A percentile compares a stretch with the other conserved stretches of the same genome.
phyloP scores from a whole-genome alignment of 495 filamentous ascomycete genomes.

The Aspergillus funiculosus region DNA sequence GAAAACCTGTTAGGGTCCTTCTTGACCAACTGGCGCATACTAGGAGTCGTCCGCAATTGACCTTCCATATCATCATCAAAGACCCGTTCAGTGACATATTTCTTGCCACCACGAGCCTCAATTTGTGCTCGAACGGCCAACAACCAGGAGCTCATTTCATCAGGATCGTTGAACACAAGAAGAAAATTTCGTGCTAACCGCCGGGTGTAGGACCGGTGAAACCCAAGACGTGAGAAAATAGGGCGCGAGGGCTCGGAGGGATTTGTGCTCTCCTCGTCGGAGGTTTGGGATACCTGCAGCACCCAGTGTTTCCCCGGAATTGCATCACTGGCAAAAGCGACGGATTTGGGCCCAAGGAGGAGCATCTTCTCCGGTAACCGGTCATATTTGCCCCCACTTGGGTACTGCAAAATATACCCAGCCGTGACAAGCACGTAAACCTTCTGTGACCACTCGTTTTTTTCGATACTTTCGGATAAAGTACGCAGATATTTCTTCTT shows the following conservation, averaged over 20 bases:
- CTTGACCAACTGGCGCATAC: slow-evolving; percentile 33
- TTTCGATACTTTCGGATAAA: slow-evolving; percentile 54
- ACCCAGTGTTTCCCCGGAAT: slow-evolving; percentile 93
- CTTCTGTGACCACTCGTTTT: slow-evolving; percentile 75
- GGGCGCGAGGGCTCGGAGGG: slow-evolving; percentile 49
- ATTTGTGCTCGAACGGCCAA: slow-evolving; percentile 60
- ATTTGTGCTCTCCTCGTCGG: slow-evolving; percentile 55
- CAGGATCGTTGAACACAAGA: slow-evolving; percentile 72
- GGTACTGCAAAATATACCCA: slow-evolving; percentile 83
- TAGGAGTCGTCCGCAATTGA: slow-evolving; percentile 40
- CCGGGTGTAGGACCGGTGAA: slow-evolving; percentile 54
- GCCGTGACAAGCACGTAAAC: slow-evolving; percentile 75
- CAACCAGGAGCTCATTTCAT: slow-evolving; percentile 81
- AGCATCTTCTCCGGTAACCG: slow-evolving; percentile 82
- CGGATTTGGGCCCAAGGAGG: slow-evolving; percentile 75
- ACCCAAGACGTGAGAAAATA: slow-evolving; percentile 66
- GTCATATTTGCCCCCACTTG: slow-evolving; percentile 72
- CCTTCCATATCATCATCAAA: slow-evolving; percentile 29
- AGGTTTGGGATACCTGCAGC: slow-evolving; percentile 75
- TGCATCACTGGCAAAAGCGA: slow-evolving; percentile 87
- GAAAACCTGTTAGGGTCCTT: slow-evolving; percentile 58
- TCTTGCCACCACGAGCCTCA: slow-evolving; percentile 62
- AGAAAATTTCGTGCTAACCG: slow-evolving; percentile 63
- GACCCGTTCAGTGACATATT: slow-evolving; percentile 51
- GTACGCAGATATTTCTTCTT: slow-evolving; percentile 42